Conservation (phyloP, 768 basidiomycete species). For the Asterophora lycoperdoides region DNA sequence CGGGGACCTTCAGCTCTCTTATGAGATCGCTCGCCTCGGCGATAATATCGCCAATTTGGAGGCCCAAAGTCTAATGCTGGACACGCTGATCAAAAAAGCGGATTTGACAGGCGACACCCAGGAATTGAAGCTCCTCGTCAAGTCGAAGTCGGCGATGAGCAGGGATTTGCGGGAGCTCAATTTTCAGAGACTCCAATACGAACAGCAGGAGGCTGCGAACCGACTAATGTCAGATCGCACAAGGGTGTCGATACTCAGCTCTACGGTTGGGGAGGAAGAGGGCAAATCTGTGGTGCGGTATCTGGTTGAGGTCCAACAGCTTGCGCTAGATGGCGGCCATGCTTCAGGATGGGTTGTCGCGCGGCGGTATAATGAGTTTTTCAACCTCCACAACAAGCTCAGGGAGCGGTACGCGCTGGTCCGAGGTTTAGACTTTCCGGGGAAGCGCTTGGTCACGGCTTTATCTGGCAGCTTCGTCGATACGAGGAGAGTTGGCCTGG, state of each 20-base stretch:
- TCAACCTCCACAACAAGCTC: slow-evolving; percentile 81
- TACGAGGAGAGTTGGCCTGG: slow-evolving; percentile 68
- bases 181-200: slow-evolving; percentile 91
- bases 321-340: slow-evolving; percentile 73
- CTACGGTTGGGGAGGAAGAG: slow-evolving; percentile 75
- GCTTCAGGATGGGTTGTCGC: slow-evolving; percentile 91
- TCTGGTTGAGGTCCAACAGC: slow-evolving; percentile 87
- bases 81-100: slow-evolving; percentile 88
- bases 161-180: slow-evolving; percentile 78
- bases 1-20: slow-evolving; percentile 83
- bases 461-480: slow-evolving; percentile 88
- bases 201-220: slow-evolving; percentile 92
- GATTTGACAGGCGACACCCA: slow-evolving; percentile 88
- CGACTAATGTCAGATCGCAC: slow-evolving; percentile 82
- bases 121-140: slow-evolving; percentile 77
- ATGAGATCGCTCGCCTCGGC: slow-evolving; percentile 77
- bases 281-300: slow-evolving; percentile 92
- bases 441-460: slow-evolving; percentile 87
- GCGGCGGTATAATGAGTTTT: slow-evolving; percentile 92
- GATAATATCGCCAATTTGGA: slow-evolving; percentile 74
- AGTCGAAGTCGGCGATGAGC: slow-evolving; percentile 76
- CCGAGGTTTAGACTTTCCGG: slow-evolving; percentile 81
- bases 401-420: slow-evolving; percentile 69
- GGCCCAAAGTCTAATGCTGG: slow-evolving; percentile 78
- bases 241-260: slow-evolving; percentile 78